phyloP scores from a whole-genome alignment of 2,329 filamentous ascomycete species.

The Eutypella sp. region DNA sequence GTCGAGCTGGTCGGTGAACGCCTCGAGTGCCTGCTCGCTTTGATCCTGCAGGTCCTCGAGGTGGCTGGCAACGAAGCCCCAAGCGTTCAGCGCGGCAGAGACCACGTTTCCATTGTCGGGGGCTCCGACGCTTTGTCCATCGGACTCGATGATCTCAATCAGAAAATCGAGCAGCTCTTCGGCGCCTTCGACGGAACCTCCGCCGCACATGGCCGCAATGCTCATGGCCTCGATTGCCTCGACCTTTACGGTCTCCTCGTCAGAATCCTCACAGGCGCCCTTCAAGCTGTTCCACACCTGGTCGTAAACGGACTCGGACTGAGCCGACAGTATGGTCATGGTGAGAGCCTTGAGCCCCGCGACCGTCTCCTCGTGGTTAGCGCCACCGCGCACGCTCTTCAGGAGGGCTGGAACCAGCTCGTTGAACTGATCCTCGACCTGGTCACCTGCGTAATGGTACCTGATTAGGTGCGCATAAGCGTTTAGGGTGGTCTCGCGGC shows the following conservation, averaged over 20 bases:
- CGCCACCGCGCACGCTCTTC: slow-evolving; percentile 64
- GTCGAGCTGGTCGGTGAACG: slow-evolving; percentile 80
- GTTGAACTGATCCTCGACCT: slow-evolving; percentile 52
- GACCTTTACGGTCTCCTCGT: slow-evolving; percentile 59
- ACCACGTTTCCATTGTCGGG: slow-evolving; percentile 68
- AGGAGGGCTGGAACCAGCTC: slow-evolving; percentile 63
- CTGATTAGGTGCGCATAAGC: slow-evolving; percentile 63
- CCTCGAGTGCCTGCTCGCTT: slow-evolving; percentile 69
- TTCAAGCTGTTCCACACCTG: slow-evolving; percentile 54
- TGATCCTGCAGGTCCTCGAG: slow-evolving; percentile 68
- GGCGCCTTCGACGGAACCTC: slow-evolving; percentile 62
- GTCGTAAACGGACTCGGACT: slow-evolving; percentile 63
- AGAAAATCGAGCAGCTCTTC: slow-evolving; percentile 70
- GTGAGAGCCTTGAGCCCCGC: slow-evolving; percentile 68
- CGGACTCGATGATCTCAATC: slow-evolving; percentile 72
- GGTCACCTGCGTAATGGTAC: slow-evolving; percentile 59
- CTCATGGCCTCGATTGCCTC: slow-evolving; percentile 70
- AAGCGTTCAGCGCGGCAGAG: slow-evolving; percentile 68
- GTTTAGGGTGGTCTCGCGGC: slow-evolving; percentile 60
- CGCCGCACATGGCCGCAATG: slow-evolving; percentile 70
- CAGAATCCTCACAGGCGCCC: slow-evolving; percentile 60
- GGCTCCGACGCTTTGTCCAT: slow-evolving; percentile 68
- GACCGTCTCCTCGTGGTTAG: slow-evolving; percentile 63
- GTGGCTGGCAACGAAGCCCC: slow-evolving; percentile 75
- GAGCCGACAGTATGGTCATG: slow-evolving; percentile 63